Evolutionary conservation across 2,329 filamentous ascomycete genomes (phyloP), one percentile per base, ranked within the genome.

Genomic region (Tolypocladium tropicale): DNA sequence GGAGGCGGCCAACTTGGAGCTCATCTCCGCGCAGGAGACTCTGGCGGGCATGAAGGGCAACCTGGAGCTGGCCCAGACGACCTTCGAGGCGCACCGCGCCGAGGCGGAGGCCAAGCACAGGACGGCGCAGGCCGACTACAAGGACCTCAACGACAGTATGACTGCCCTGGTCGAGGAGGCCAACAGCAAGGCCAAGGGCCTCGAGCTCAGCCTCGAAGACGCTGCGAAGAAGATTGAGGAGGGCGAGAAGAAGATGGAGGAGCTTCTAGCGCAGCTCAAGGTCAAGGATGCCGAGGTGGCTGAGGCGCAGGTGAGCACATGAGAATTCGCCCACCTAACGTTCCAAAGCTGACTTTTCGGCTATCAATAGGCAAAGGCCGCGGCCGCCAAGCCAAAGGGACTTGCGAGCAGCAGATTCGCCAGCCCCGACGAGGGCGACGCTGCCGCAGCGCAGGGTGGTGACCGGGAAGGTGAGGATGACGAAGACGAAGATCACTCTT

Each of bases 261-360:
- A 80, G 61, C 65, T 79, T 64, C 74, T 78, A 61, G 78, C 80
- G 37, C 79, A 79, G 64, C 71, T 82, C 60, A 83, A 80, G 72
- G 79, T 85, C 54, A 84, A 81, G 72, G 81, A 85, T 46, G 82
- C 82, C 43, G 82, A 86, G 69, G 73, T 86, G 64, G 80, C 77
- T 18, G 83, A 85, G 68, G 81, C 76, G 56, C 80, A 80, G 74
- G 82, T 85, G 53, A 37, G 53, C 36, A 21, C 5, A 30, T 14
- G 23, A 21, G 11, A 23, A 33, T 25, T 1, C 10, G 10, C 16
- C 10, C 10, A 7, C 12, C 7, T 2, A 7, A 48, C 2, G 34
- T 46, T 16, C 12, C 14, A 21, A 48, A n/a, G 43, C 46, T 53
- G 30, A 36, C 16, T 39, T 56, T 23, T 59, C 52, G 55, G 30